Percentiles rank a stretch among this genome's conserved stretches.
phyloP scores from a whole-genome alignment of 2,329 filamentous ascomycete species.

The Fusarium nygamai region DNA sequence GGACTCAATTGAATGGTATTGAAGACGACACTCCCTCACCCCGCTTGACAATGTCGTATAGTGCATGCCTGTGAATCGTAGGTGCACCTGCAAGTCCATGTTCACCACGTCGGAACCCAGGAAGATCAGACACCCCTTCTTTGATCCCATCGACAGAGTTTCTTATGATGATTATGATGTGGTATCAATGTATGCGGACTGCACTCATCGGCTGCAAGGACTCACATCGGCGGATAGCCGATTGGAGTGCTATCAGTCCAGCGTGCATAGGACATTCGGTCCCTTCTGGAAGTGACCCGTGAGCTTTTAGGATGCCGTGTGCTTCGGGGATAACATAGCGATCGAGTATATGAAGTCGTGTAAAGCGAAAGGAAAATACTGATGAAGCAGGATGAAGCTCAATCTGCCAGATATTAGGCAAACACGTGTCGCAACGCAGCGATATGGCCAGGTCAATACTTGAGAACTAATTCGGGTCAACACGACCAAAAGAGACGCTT shows the following conservation, averaged over 20 bases:
- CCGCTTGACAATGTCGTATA: neutral
- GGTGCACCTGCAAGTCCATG: neutral
- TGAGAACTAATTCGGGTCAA: no score
- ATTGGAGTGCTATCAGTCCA: neutral
- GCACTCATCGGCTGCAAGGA: neutral
- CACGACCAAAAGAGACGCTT: rapidly evolving
- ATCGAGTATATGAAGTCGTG: neutral
- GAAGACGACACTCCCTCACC: no score
- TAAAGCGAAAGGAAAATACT: neutral
- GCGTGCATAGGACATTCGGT: neutral
- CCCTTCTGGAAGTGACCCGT: no score
- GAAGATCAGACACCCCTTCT: no score
- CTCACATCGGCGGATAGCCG: neutral
- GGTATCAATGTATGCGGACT: no score
- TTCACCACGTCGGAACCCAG: neutral
- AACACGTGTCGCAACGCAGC: neutral
- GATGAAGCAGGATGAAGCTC: neutral
- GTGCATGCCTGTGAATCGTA: neutral
- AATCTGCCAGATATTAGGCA: neutral
- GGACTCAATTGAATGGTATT: neutral
- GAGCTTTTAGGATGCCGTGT: neutral
- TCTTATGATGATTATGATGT: neutral
- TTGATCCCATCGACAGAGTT: rapidly evolving
- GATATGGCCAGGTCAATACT: rapidly evolving
- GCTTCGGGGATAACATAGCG: rapidly evolving